Evolutionary conservation across 768 basidiomycete genomes (phyloP).

Genomic region (Coprinellus micaceus): DNA sequence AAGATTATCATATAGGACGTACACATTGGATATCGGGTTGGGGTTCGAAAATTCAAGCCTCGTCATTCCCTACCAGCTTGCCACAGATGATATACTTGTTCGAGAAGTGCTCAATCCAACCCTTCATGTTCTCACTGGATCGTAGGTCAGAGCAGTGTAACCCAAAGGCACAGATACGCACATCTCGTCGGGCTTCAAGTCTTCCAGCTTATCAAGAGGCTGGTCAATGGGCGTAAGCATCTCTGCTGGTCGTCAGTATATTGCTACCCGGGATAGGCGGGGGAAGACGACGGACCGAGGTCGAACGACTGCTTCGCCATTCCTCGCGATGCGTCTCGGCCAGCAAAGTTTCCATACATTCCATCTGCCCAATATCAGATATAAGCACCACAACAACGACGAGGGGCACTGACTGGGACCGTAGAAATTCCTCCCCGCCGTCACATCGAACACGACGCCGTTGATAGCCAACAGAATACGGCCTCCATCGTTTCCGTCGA

Average conservation of each 20-base stretch:
- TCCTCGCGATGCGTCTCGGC: constrained; percentile 90
- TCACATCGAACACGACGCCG: constrained; percentile 90
- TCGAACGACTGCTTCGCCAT: constrained; percentile 99
- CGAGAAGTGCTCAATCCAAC: constrained; percentile 94
- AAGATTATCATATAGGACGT: neutral
- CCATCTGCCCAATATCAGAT: constrained; percentile 53
- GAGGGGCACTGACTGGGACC: constrained; percentile 72
- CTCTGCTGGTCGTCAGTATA: constrained; percentile 39
- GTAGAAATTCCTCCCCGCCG: constrained; percentile 85
- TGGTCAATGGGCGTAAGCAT: constrained; percentile 89
- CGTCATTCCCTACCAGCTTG: constrained; percentile 79
- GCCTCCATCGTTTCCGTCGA: constrained; percentile 41
- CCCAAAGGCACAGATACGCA: constrained; percentile 39
- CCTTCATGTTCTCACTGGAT: constrained; percentile 81
- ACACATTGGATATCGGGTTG: neutral
- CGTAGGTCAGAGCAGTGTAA: constrained; percentile 9
- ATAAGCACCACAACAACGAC: neutral
- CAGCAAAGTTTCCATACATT: constrained; percentile 97
- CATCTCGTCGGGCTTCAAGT: constrained; percentile 81
- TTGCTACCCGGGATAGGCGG: neutral
- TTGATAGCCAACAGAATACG: constrained; percentile 78
- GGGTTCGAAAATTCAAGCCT: constrained; percentile 26
- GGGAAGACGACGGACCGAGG: constrained; percentile 48
- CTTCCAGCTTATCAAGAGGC: constrained; percentile 78
- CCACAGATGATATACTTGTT: constrained; percentile 92